Evolutionary conservation across 202 grass and related monocot genomes (phyloP), one percentile per base, ranked within the genome.

Genomic region (Schoenoplectus tabernaemontani): DNA sequence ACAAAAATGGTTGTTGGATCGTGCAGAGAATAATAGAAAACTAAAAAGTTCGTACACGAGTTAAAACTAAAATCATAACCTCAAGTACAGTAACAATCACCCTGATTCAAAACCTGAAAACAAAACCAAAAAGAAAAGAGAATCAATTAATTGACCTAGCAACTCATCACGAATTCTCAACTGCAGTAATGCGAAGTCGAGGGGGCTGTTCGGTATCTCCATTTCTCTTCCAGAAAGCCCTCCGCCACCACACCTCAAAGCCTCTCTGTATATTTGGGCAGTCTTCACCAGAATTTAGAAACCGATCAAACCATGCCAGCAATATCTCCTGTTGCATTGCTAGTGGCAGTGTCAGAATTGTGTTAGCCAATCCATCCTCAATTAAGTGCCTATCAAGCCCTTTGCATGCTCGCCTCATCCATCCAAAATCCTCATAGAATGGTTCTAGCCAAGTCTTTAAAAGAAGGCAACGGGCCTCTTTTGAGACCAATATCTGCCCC

Each of bases 201-300:
- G 87, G 74, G 43, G 85, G 84, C 34, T 78, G 87, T 33, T 94
- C 91, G 7, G 84, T 85, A 74, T 98, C 89, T 22, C 86, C 56
- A 33, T 86, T 93, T 64, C 95, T 82, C 84, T 82, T 91, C 95
- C 95, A 98, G 84, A 98, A 98, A 0, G 95, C 89, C 0, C 95
- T 85, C 12, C 91, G 84, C 95, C 95, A 98, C 95, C 95, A 98
- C 20, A 94, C 95, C 84, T 94, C 95, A 5, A 98, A 98, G 0
- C 95, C 95, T 71, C 91, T 90, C 83, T 98, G 95, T 79, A 98
- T 98, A 46, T 98, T 94, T 9, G 95, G 95, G 75, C 95, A 98
- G 57, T 98, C 95, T 56, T 98, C 95, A 47, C 95, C 95, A 4
- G 87, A 90, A 76, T 98, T 98, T 24, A 98, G 84, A 87, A 98